A percentile compares a stretch with the other conserved stretches of the same genome.
Evolutionary conservation across 140 eudicot species (phyloP).

Genomic region (Anethum foeniculum): DNA sequence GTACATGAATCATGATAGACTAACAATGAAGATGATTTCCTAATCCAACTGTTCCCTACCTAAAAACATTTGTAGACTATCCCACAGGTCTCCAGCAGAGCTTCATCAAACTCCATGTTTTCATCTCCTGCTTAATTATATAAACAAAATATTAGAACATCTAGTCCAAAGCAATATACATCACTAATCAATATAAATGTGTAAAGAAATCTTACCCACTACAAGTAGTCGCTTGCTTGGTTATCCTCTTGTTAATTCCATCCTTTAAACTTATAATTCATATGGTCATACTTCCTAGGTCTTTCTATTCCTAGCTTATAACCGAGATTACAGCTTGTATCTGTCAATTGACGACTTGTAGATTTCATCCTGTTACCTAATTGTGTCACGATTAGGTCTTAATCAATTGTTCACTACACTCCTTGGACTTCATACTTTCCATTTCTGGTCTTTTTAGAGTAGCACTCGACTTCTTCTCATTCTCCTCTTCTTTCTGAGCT

Average conservation of each 20-base stretch:
- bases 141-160: background rate
- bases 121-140: background rate
- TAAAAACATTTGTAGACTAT: constrained; percentile 2
- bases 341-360: background rate
- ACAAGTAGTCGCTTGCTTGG: background rate
- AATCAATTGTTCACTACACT: constrained; percentile 8
- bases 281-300: background rate
- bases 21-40: background rate
- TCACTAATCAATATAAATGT: background rate
- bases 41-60: background rate
- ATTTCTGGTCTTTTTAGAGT: constrained; percentile 25
- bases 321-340: background rate
- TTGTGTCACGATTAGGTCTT: background rate
- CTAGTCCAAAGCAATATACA: background rate
- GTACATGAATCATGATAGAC: background rate
- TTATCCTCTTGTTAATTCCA: constrained; percentile 3
- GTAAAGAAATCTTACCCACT: background rate
- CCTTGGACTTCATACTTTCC: constrained; percentile 11
- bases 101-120: background rate
- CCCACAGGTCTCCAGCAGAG: background rate
- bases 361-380: background rate
- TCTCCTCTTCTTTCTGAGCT: constrained; percentile 61
- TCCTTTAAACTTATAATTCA: constrained; percentile 1
- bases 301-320: background rate
- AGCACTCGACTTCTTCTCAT: constrained; percentile 30